Evolutionary conservation across 352 stramenopile genomes (phyloP), one percentile per base, ranked within the genome.

Genomic region (Paralagenidium karlingii): DNA sequence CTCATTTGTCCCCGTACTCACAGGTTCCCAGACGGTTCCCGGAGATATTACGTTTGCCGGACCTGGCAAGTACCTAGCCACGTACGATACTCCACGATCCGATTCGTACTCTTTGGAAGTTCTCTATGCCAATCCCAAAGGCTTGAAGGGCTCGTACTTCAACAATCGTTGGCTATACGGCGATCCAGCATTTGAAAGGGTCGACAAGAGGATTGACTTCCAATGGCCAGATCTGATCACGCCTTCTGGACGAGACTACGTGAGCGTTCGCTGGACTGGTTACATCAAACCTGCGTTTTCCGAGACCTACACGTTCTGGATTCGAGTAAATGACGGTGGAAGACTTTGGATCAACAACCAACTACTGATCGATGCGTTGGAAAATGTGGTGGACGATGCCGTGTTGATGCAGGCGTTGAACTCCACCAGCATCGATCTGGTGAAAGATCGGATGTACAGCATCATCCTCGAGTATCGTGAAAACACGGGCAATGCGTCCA

Each of bases 131-230:
- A 47, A 62, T n/a, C 60, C 62, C 16, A 71, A 68, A 36, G 94
- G 94, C 3, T 64, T 98, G 2, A 24, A 74, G 5, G 93, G 82
- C 0, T 68, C 82, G 47, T 98, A 98, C 54, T 98, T 94, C 47
- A 96, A 94, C 53, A 98, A 98, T 51, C 73, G 90, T 0, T 98
- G 92, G 92, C 60, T 97, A 18, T 86, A 92, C 36, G 88, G 83
- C 9, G 60, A 63, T 5, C 75, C 91, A 5, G 68, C 81, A 19
- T 27, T 96, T 1, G 73, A 71, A 29, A 74, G 91, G 13, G 54
- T 98, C 2, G 94, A 98, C 51, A 30, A 53, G 8, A 48, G 58
- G 3, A 73, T 98, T 37, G 69, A 97, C 49, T 98, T 98, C 52
- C 47, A 63, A 3, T 98, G 94, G 93, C 51, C 65, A 12, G 70